A percentile compares a stretch with the other conserved stretches of the same genome.
Conservation (phyloP, 75 land plant genomes). For the Selaginella tamariscina region DNA sequence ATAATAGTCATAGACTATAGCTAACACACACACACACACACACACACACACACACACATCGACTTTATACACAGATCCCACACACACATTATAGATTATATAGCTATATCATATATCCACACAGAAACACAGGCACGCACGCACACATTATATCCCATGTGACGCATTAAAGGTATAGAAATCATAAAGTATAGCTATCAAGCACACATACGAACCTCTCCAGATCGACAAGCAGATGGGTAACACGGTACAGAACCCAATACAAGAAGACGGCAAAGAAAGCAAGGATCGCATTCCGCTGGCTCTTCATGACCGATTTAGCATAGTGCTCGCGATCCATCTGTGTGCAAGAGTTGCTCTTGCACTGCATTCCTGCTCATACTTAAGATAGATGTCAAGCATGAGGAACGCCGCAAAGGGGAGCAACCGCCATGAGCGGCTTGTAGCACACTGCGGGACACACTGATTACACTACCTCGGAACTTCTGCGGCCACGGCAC, state of each 20-base stretch:
- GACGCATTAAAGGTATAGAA: too few species aligned
- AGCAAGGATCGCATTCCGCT: slow-evolving; percentile 6
- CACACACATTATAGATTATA: too few species aligned
- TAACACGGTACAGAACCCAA: slow-evolving; percentile 2
- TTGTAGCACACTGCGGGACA: background rate
- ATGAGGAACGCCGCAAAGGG: slow-evolving; percentile 1
- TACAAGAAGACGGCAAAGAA: background rate
- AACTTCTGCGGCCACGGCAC: background rate
- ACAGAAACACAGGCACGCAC: too few species aligned
- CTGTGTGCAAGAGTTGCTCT: background rate
- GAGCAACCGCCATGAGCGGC: background rate
- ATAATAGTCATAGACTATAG: too few species aligned
- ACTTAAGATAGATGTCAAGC: slow-evolving; percentile 7
- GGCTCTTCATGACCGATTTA: slow-evolving; percentile 2
- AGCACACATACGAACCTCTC: too few species aligned
- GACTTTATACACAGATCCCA: too few species aligned
- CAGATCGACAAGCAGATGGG: slow-evolving; percentile 7
- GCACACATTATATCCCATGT: too few species aligned
- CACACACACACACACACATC: too few species aligned
- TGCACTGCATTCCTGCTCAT: background rate
- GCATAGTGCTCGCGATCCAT: slow-evolving; percentile 6
- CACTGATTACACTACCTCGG: background rate
- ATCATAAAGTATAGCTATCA: too few species aligned
- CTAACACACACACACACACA: too few species aligned
- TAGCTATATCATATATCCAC: too few species aligned